Conservation (phyloP, 208 protist species). For the Leishmania tarentolae region DNA sequence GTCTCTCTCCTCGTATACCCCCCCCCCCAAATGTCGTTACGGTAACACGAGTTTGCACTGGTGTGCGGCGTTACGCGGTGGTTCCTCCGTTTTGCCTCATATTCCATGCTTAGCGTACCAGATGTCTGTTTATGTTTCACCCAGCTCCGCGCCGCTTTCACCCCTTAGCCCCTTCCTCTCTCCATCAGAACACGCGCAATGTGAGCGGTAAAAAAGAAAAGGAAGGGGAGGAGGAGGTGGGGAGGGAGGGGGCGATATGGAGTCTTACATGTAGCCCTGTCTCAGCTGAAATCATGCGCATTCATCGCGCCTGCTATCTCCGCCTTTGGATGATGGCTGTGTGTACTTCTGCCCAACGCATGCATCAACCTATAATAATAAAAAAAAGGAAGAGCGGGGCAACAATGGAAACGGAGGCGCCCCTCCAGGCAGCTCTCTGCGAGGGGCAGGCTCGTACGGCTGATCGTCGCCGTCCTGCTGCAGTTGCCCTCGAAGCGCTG, state of each 20-base stretch:
- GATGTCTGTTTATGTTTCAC: not conserved
- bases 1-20: not conserved
- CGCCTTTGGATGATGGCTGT: not conserved
- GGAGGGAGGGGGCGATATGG: not conserved
- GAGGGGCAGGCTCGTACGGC: not conserved
- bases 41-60: not conserved
- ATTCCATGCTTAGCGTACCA: not conserved
- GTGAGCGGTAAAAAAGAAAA: not conserved
- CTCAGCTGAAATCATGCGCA: not conserved
- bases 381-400: not conserved
- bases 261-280: not conserved
- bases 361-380: not conserved
- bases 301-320: not conserved
- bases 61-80: not conserved
- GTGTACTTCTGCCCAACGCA: not conserved
- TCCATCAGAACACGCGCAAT: not conserved
- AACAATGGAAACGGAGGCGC: not conserved
- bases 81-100: not conserved
- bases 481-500: not conserved
- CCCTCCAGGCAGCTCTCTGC: not conserved
- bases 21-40: not conserved
- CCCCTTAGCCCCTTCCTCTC: not conserved
- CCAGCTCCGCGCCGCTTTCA: too few relatives aligned
- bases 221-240: too few relatives aligned
- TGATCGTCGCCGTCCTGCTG: not conserved